phyloP scores from a whole-genome alignment of 108 stramenopile species.

The Nitzschia sp. region DNA sequence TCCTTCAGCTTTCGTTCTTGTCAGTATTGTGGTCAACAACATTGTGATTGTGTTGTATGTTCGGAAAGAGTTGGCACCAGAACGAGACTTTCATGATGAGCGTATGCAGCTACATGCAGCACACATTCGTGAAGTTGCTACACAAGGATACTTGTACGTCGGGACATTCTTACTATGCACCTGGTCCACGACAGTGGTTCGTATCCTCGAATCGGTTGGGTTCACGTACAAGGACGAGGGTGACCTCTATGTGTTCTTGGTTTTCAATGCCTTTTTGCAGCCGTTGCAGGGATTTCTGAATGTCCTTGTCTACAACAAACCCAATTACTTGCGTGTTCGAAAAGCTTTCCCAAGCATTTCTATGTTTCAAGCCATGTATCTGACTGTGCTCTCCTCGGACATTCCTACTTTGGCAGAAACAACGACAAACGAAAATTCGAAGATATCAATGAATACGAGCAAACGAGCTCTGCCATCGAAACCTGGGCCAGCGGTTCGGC shows the following conservation, averaged over 20 bases:
- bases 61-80: background rate
- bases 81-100: no score
- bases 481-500: no score
- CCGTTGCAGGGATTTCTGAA: conserved; percentile 54
- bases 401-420: no score
- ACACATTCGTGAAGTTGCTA: conserved; percentile 16
- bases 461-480: no score
- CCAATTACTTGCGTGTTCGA: conserved; percentile 33
- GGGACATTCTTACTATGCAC: conserved; percentile 9
- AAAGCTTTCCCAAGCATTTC: background rate
- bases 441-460: no score
- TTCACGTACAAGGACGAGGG: background rate
- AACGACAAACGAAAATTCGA: no score
- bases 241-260: conserved; percentile 25
- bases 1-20: background rate
- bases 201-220: conserved; percentile 2
- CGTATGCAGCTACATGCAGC: background rate
- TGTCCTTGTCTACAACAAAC: conserved; percentile 39
- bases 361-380: no score
- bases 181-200: conserved; percentile 1
- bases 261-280: conserved; percentile 38
- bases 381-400: no score
- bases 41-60: conserved; percentile 9
- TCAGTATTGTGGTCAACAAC: conserved; percentile 12
- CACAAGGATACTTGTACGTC: conserved; percentile 25